Conservation (phyloP, 805 yeast genomes). For the Ogataea parapolymorpha region DNA sequence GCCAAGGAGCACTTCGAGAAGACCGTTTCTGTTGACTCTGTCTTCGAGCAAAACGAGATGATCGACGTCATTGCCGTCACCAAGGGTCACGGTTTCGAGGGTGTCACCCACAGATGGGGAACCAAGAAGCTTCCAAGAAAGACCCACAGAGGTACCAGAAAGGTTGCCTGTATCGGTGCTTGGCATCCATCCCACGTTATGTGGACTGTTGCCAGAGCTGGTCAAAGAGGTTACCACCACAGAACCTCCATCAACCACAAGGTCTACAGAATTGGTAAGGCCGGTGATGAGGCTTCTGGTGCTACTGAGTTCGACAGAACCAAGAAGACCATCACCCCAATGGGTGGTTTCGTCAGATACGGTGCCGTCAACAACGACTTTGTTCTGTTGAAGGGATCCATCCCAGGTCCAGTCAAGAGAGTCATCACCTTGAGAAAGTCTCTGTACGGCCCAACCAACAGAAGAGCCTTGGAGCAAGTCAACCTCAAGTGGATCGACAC, state of each 20-base stretch:
- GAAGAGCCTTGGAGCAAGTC: slow-evolving; percentile 96
- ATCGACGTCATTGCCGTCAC: slow-evolving; percentile 98
- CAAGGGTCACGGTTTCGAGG: slow-evolving; percentile 99
- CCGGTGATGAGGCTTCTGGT: slow-evolving; percentile 90
- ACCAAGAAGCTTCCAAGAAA: slow-evolving; percentile 99
- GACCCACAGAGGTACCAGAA: slow-evolving; percentile 99
- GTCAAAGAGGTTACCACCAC: slow-evolving; percentile 99
- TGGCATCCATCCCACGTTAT: slow-evolving; percentile 99
- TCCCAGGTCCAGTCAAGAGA: slow-evolving; percentile 99
- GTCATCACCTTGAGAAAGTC: slow-evolving; percentile 98
- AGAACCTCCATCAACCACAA: slow-evolving; percentile 99
- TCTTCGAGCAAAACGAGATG: slow-evolving; percentile 98
- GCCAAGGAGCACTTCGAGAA: slow-evolving; percentile 99
- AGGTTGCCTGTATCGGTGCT: slow-evolving; percentile 99
- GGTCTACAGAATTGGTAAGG: slow-evolving; percentile 98
- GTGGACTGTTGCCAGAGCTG: slow-evolving; percentile 99
- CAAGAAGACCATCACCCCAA: slow-evolving; percentile 98
- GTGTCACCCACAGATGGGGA: slow-evolving; percentile 99
- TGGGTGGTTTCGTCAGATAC: slow-evolving; percentile 99
- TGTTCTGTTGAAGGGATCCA: slow-evolving; percentile 96
- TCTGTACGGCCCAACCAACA: slow-evolving; percentile 94
- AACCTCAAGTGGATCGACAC: slow-evolving; percentile 99
- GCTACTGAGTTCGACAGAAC: slow-evolving; percentile 99
- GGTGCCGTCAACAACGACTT: slow-evolving; percentile 98
- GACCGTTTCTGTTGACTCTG: slow-evolving; percentile 93